Conservation (phyloP, 768 basidiomycete genomes). For the Naganishia kalamii region DNA sequence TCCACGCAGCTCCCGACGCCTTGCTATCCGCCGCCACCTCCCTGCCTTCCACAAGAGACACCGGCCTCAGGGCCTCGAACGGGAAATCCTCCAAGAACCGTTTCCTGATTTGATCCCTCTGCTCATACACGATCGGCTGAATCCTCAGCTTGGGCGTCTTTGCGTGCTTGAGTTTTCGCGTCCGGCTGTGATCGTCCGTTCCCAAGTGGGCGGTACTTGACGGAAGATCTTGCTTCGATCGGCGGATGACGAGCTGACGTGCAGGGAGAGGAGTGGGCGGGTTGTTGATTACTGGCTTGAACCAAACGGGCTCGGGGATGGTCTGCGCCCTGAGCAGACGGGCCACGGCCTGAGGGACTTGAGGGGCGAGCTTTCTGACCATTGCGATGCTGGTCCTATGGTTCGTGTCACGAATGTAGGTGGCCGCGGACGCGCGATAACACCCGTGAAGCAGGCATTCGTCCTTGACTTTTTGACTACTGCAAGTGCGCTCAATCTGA, state of each 20-base stretch:
- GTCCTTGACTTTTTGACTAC: constrained; percentile 6
- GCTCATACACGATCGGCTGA: constrained; percentile 62
- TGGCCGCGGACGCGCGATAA: neutral
- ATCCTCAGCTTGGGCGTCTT: constrained; percentile 47
- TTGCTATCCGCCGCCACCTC: constrained; percentile 26
- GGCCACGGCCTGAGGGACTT: constrained; percentile 81
- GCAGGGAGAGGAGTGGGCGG: constrained; percentile 84
- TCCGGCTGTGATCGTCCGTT: constrained; percentile 33
- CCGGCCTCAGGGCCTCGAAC: constrained; percentile 83
- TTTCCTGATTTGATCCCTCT: constrained; percentile 76
- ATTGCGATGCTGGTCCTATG: neutral
- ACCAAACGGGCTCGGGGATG: constrained; percentile 70
- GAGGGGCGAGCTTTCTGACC: constrained; percentile 57
- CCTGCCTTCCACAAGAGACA: constrained; percentile 63
- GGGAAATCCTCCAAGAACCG: constrained; percentile 96
- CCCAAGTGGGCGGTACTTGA: constrained; percentile 12
- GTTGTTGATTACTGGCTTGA: constrained; percentile 71
- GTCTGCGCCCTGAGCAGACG: constrained; percentile 67
- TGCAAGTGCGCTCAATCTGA: neutral
- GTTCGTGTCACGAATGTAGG: neutral
- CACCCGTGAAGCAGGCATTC: neutral
- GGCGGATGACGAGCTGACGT: constrained; percentile 55
- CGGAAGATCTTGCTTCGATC: constrained; percentile 47
- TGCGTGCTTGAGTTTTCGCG: constrained; percentile 27
- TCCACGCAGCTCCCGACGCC: constrained; percentile 61